Conservation (phyloP, 2,329 filamentous ascomycete species). For the Pseudogymnoascus destructans region DNA sequence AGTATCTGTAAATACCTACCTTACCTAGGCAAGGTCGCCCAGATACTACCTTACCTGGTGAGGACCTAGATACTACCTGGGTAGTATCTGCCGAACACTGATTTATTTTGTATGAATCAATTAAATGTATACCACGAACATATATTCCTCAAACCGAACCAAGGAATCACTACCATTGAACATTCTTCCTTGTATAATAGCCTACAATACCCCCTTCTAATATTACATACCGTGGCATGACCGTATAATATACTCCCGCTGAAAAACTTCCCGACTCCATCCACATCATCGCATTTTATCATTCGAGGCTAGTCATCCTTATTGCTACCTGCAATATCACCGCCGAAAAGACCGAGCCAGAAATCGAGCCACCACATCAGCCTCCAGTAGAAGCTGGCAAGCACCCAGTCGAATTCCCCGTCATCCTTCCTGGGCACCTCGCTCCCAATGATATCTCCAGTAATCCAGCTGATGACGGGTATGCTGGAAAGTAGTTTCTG, state of each 20-base stretch:
- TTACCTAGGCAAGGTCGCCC: too few species aligned
- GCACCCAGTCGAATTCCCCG: conserved; percentile 65
- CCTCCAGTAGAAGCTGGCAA: conserved; percentile 54
- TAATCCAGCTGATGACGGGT: conserved; percentile 60
- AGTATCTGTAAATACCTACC: too few species aligned
- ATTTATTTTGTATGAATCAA: not conserved
- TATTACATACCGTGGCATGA: not conserved
- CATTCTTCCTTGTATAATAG: not conserved
- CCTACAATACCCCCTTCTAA: not conserved
- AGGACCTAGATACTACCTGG: too few species aligned
- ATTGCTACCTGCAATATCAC: conserved; percentile 43
- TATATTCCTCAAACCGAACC: not conserved
- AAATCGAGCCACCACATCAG: conserved; percentile 50
- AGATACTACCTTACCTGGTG: too few species aligned
- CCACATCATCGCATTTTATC: not conserved
- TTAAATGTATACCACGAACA: not conserved
- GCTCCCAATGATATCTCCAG: conserved; percentile 58
- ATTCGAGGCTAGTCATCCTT: conserved; percentile 39
- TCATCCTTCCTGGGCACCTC: conserved; percentile 59
- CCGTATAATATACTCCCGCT: conserved; percentile 4
- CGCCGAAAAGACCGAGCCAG: conserved; percentile 44
- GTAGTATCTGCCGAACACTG: too few species aligned
- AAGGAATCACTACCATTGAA: too few species aligned
- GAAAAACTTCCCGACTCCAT: not conserved
- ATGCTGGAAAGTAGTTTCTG: conserved; percentile 53